Base-by-base conservation (phyloP, 73 alveolate genomes). In the Blepharisma japonicum region DNA sequence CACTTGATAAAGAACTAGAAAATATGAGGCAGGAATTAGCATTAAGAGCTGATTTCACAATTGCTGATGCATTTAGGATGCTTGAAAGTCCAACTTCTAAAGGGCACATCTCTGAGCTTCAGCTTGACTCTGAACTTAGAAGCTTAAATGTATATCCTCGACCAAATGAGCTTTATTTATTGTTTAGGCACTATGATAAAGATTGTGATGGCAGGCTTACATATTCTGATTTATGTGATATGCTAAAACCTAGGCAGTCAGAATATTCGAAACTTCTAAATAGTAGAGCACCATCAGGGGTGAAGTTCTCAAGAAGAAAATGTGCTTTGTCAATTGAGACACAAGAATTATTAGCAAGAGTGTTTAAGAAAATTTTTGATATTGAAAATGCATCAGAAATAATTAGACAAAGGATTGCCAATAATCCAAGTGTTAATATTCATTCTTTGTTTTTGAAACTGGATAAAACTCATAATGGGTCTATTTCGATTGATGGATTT, bases 171-270 rank as follows among this genome's bases (percentile, higher is more conserved):
- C 78, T 68, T 8, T 50, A 77, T 55, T 76, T 83, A 27, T 79
- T 83, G 67, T 55, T 79, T 66, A 72, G 53, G 71, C 78, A 83
- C 78, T 83, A 83, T 42, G 91, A 83, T 48, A 54, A 27, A 20
- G 80, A 83, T 20, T 49, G 71, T 20, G 84, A 83, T 68, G 85
- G 81, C 6, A 79, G 45, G 42, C 77, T 83, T 42, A 68, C 49
- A 20, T 83, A 67, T 71, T 55, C 77, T 48, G 91, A 83, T 23
- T 80, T 83, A 68, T 79, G 87, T 55, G 81, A 83, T 11, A 71
- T 81, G 8, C 53, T 83, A 45, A 55, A 76, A 6, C 86, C 91
- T 14, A 42, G 50, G 27, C 68, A 81, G 67, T 6, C 68, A 6
- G 86, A 79, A 21, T 32, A 78, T 18, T 55, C 76, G 50, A 61